Percentiles rank a stretch among this genome's conserved stretches.
phyloP scores from a whole-genome alignment of 1,284 basidiomycete species.

The Cutaneotrichosporon sp. region DNA sequence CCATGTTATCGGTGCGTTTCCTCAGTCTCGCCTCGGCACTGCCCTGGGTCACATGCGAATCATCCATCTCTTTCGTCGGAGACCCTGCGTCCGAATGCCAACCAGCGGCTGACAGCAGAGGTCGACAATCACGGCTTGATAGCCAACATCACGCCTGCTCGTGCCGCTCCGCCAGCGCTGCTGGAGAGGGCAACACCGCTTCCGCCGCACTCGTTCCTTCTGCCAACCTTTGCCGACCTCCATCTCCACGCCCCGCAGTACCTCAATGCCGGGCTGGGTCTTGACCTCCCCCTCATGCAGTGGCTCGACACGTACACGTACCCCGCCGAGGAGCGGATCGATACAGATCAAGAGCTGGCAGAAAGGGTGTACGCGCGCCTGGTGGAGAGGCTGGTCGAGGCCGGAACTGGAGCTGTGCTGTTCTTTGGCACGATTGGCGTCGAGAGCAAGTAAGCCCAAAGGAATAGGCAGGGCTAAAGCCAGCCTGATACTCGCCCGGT shows the following conservation, averaged over 20 bases:
- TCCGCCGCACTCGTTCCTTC: conserved; percentile 57
- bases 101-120: conserved; percentile 46
- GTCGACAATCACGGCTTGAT: conserved; percentile 58
- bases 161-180: conserved; percentile 27
- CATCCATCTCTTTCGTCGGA: too few species aligned
- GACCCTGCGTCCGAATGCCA: too few species aligned
- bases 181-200: conserved; percentile 29
- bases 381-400: conserved; percentile 59
- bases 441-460: conserved; percentile 63
- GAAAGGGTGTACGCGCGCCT: conserved; percentile 62
- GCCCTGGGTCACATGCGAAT: too few species aligned
- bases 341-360: conserved; percentile 59
- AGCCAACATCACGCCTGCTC: conserved; percentile 34
- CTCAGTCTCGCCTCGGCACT: too few species aligned
- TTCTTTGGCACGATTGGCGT: conserved; percentile 75
- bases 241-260: conserved; percentile 83
- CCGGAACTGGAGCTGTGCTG: conserved; percentile 68
- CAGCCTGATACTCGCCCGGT: conserved; percentile 47
- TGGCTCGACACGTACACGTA: conserved; percentile 75
- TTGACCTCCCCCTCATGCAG: conserved; percentile 74
- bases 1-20: conserved; percentile 58
- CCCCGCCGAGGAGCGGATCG: conserved; percentile 69
- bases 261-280: conserved; percentile 74
- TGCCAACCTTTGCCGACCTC: conserved; percentile 72
- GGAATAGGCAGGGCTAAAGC: not conserved